A percentile compares a stretch with the other conserved stretches of the same genome.
These are phyloP conservation scores for Heliocybe sulcata DNA, from an alignment of 1,284 basidiomycete species.

Conservation along the genomic window DNA sequence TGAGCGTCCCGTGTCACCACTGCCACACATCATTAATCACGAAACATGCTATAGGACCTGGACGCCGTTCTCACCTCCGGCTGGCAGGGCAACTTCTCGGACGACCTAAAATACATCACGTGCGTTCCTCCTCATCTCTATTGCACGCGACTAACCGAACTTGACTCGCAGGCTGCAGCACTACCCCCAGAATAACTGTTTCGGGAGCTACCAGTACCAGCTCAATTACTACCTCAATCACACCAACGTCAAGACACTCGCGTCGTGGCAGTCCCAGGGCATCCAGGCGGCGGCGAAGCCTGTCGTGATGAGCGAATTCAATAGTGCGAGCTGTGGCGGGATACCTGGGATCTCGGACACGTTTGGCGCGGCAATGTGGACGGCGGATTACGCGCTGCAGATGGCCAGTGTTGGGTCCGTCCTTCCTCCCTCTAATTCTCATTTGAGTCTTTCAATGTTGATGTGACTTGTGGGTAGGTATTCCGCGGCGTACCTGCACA, in stretches of 20 bases:
- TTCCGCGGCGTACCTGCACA: constrained; percentile 40
- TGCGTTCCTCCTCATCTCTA: constrained; percentile 15
- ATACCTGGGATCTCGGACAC: constrained; percentile 50
- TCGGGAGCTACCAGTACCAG: constrained; percentile 16
- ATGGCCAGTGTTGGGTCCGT: constrained; percentile 34
- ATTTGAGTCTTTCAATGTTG: too few species aligned
- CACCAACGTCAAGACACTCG: constrained; percentile 23
- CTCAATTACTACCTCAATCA: constrained; percentile 23
- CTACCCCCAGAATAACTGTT: constrained; percentile 21
- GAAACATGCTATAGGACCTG: constrained; percentile 22
- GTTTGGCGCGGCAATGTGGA: constrained; percentile 60
- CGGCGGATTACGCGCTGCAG: constrained; percentile 43
- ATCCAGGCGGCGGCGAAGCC: constrained; percentile 24
- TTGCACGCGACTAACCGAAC: too few species aligned
- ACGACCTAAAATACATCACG: constrained; percentile 39
- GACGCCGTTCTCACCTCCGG: constrained; percentile 33
- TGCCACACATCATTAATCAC: background rate
- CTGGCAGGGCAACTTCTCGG: constrained; percentile 28
- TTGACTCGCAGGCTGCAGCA: constrained; percentile 15
- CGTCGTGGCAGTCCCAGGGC: constrained; percentile 36
- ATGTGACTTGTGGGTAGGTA: constrained; percentile 21
- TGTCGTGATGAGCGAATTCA: constrained; percentile 60
- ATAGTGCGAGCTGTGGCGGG: constrained; percentile 63
- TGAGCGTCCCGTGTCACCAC: constrained; percentile 12
- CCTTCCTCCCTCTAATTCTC: background rate